phyloP scores from a whole-genome alignment of 1,284 basidiomycete species.

The Naganishia albida region DNA sequence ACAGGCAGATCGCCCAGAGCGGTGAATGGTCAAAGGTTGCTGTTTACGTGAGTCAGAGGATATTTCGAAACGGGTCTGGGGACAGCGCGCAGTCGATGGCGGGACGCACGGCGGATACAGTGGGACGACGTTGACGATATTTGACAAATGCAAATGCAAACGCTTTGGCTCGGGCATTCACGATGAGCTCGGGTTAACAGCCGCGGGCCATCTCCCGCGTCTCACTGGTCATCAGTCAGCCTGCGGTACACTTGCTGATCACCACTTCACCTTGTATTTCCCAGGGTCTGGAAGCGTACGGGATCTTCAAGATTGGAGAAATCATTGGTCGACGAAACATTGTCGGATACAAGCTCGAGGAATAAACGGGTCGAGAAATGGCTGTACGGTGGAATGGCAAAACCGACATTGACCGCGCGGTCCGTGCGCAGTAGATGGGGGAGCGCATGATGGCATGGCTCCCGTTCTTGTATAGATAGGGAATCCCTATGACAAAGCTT shows the following conservation, averaged over 20 bases:
- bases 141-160: background rate
- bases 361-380: slow-evolving; percentile 35
- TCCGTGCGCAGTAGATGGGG: background rate
- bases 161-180: too few relatives aligned
- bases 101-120: background rate
- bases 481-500: slow-evolving; percentile 1
- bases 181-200: too few relatives aligned
- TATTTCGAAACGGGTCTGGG: background rate
- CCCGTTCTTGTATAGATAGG: slow-evolving; percentile 23
- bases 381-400: background rate
- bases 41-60: slow-evolving; percentile 78
- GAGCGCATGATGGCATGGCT: background rate
- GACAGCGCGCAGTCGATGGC: background rate
- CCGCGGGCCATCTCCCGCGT: too few relatives aligned
- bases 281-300: slow-evolving; percentile 60
- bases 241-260: background rate
- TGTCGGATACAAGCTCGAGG: slow-evolving; percentile 71
- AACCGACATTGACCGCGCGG: slow-evolving; percentile 11
- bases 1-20: slow-evolving; percentile 66
- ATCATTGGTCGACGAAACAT: slow-evolving; percentile 81
- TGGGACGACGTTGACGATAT: too few relatives aligned
- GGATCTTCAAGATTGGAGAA: slow-evolving; percentile 77
- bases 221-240: too few relatives aligned
- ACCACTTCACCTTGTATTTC: background rate
- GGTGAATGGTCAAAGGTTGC: slow-evolving; percentile 78